These are phyloP conservation scores for Fistulinella cinereoalba DNA, from an alignment of 1,284 basidiomycete species.

Conservation along the genomic window DNA sequence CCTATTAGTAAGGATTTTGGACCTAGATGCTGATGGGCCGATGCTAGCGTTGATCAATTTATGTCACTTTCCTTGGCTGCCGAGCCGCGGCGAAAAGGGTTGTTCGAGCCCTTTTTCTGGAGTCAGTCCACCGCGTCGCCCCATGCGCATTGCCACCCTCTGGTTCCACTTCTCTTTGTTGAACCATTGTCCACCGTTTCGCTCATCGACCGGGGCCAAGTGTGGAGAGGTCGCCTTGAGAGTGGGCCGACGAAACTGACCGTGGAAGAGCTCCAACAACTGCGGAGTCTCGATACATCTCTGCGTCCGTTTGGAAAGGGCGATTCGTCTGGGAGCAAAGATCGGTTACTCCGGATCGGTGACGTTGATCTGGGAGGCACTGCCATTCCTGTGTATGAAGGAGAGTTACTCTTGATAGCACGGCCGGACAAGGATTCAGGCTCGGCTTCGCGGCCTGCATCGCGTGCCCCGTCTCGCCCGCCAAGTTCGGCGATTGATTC, in stretches of 20 bases:
- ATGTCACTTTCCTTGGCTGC: conserved; percentile 73
- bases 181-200: conserved; percentile 66
- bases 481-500: conserved; percentile 55
- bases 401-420: conserved; percentile 68
- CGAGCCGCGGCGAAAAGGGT: conserved; percentile 65
- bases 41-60: conserved; percentile 68
- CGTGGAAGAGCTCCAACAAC: conserved; percentile 53
- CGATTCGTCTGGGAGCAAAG: conserved; percentile 18
- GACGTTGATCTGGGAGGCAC: conserved; percentile 61
- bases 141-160: conserved; percentile 44
- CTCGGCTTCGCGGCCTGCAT: conserved; percentile 53
- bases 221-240: conserved; percentile 64
- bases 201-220: conserved; percentile 61
- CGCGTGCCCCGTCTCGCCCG: conserved; percentile 58
- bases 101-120: conserved; percentile 77
- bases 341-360: conserved; percentile 34
- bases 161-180: conserved; percentile 70
- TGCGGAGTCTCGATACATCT: conserved; percentile 41
- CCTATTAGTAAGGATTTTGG: not conserved
- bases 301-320: conserved; percentile 19
- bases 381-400: conserved; percentile 67
- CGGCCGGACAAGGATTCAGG: conserved; percentile 44
- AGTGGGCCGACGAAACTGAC: conserved; percentile 48
- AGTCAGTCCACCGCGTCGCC: conserved; percentile 41
- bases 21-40: conserved; percentile 9